A percentile compares a stretch with the other conserved stretches of the same genome.
Conservation (phyloP, 371 early-diverging fungal species). For the Choanephora cucurbitarum region DNA sequence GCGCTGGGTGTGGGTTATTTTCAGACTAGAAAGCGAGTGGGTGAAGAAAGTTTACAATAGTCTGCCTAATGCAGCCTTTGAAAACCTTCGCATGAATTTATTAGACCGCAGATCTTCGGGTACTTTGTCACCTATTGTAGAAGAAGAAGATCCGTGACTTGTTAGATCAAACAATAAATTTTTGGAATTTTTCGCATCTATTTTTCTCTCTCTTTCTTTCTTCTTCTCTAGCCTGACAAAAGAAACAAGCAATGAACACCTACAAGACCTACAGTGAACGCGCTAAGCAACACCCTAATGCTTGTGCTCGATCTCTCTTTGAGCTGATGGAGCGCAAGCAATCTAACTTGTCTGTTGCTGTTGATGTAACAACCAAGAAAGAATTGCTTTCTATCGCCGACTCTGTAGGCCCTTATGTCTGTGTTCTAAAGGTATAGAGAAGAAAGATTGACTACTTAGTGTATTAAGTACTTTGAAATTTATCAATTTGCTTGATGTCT, state of each 20-base stretch:
- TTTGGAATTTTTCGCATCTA: not conserved
- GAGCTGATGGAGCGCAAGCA: slow-evolving; percentile 88
- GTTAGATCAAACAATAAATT: not conserved
- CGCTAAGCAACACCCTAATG: slow-evolving; percentile 58
- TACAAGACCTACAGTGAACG: slow-evolving; percentile 59
- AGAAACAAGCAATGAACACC: slow-evolving; percentile 31
- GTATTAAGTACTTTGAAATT: not conserved
- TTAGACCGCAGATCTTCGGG: slow-evolving; percentile 23
- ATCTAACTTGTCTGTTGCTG: slow-evolving; percentile 89
- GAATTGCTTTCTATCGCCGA: slow-evolving; percentile 89
- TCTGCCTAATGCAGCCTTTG: slow-evolving; percentile 22
- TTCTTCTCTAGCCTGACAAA: not conserved
- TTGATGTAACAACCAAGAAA: slow-evolving; percentile 85
- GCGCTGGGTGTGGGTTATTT: slow-evolving; percentile 92
- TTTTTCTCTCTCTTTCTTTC: not conserved
- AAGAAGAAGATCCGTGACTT: slow-evolving; percentile 29
- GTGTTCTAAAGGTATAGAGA: slow-evolving; percentile 80
- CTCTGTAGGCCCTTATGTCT: slow-evolving; percentile 89
- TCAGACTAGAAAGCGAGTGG: slow-evolving; percentile 85
- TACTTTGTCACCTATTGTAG: slow-evolving; percentile 28
- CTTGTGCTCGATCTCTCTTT: slow-evolving; percentile 75
- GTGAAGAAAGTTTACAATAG: slow-evolving; percentile 47
- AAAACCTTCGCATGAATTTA: slow-evolving; percentile 17
- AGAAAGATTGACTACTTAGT: not conserved
- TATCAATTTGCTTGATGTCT: slow-evolving; percentile 1